These are phyloP conservation scores for Gastrolobium bilobum DNA, from an alignment of 306 rosid species.

Conservation along the genomic window DNA sequence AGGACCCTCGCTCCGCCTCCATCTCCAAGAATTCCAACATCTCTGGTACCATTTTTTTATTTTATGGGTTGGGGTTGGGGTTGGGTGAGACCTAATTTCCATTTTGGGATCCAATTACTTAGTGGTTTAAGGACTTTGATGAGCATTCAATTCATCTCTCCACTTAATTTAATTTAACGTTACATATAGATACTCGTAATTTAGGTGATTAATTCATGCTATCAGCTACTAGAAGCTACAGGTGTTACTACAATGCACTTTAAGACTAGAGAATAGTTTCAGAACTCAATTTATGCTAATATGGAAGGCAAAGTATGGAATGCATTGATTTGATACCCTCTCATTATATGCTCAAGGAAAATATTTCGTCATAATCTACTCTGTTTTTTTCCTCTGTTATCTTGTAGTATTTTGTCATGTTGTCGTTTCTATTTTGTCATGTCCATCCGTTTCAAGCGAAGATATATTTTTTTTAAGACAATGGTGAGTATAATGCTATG, in stretches of 20 bases:
- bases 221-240: neutral
- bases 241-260: slow-evolving; percentile 10
- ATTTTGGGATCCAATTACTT: neutral
- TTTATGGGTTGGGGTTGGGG: too few relatives aligned
- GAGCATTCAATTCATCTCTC: slow-evolving; percentile 5
- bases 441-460: neutral
- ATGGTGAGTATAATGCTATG: neutral
- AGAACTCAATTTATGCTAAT: neutral
- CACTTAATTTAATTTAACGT: neutral
- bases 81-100: too few relatives aligned
- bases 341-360: neutral
- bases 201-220: slow-evolving; percentile 27
- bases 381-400: neutral
- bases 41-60: slow-evolving; percentile 53
- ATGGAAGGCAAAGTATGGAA: slow-evolving; percentile 21
- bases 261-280: neutral
- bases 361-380: neutral
- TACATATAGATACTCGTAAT: neutral
- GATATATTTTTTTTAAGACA: neutral
- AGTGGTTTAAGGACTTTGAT: neutral
- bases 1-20: slow-evolving; percentile 64
- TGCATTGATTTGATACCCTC: neutral
- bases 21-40: slow-evolving; percentile 57
- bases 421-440: neutral
- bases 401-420: neutral